phyloP scores from a whole-genome alignment of 768 basidiomycete genomes.

The Auricularia auricula-judae region DNA sequence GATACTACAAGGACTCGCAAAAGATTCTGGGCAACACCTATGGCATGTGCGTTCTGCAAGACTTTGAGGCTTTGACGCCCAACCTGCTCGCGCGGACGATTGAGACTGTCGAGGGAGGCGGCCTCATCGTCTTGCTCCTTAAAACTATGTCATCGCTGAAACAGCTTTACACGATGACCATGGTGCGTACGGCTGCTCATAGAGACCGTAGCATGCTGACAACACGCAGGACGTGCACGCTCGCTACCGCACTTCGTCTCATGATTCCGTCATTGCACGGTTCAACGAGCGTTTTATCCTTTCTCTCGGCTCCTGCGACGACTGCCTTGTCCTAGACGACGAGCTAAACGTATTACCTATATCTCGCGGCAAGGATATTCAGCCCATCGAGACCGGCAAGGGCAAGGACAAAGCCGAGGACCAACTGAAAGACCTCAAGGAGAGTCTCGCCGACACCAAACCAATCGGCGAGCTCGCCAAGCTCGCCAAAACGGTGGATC shows the following conservation, averaged over 20 bases:
- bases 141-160: constrained; percentile 91
- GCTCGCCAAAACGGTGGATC: constrained; percentile 85
- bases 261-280: constrained; percentile 79
- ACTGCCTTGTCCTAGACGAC: constrained; percentile 92
- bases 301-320: constrained; percentile 84
- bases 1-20: constrained; percentile 94
- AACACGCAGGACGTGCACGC: constrained; percentile 81
- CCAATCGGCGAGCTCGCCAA: constrained; percentile 84
- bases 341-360: constrained; percentile 96
- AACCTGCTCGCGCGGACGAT: constrained; percentile 94
- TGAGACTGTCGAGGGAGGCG: constrained; percentile 96
- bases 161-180: constrained; percentile 88
- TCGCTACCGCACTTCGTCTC: constrained; percentile 85
- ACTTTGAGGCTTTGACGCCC: constrained; percentile 96
- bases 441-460: constrained; percentile 68
- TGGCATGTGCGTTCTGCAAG: constrained; percentile 94
- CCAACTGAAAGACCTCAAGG: constrained; percentile 70
- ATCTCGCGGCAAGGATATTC: constrained; percentile 89
- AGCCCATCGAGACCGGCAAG: constrained; percentile 37
- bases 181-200: constrained; percentile 26
- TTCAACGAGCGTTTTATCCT: constrained; percentile 99
- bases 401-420: constrained; percentile 42
- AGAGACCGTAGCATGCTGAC: constrained; percentile 33
- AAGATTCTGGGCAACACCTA: constrained; percentile 97
- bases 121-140: constrained; percentile 74